Percentiles rank a stretch among this genome's conserved stretches.
Evolutionary conservation across 2,329 filamentous ascomycete genomes (phyloP).

Genomic region (Aspergillus udagawae): DNA sequence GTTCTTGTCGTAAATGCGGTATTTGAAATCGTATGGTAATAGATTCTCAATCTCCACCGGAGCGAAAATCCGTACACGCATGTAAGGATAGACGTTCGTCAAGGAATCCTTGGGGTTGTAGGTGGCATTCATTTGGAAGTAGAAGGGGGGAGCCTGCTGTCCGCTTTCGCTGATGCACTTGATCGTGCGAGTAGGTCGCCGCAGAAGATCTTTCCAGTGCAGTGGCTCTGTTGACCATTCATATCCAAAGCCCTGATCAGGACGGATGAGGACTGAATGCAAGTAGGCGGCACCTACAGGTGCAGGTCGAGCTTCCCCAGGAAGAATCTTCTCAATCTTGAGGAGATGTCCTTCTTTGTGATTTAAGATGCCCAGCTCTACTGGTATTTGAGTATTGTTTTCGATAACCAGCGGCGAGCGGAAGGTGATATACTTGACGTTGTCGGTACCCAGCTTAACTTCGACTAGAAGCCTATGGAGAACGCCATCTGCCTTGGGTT

Average conservation of each 20-base stretch:
- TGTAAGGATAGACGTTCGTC: conserved; percentile 83
- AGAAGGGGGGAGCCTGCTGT: conserved; percentile 76
- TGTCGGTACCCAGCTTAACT: conserved; percentile 83
- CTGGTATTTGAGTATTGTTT: conserved; percentile 93
- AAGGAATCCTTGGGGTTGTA: conserved; percentile 82
- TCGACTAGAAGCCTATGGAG: conserved; percentile 90
- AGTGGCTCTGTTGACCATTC: conserved; percentile 86
- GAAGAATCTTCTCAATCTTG: conserved; percentile 96
- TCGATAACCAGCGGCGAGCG: conserved; percentile 88
- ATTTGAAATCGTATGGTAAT: conserved; percentile 97
- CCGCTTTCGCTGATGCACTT: conserved; percentile 83
- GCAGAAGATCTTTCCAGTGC: conserved; percentile 89
- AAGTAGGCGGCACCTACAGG: conserved; percentile 89
- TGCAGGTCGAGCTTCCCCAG: conserved; percentile 82
- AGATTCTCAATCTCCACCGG: conserved; percentile 93
- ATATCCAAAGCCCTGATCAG: conserved; percentile 94
- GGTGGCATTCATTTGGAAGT: conserved; percentile 88
- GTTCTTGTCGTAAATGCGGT: conserved; percentile 97
- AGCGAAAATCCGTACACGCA: conserved; percentile 86
- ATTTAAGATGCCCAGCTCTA: conserved; percentile 90
- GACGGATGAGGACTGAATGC: conserved; percentile 81
- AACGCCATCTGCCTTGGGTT: conserved; percentile 79
- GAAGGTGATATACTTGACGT: conserved; percentile 96
- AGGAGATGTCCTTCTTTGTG: conserved; percentile 81
- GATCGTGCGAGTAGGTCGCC: conserved; percentile 77